Percentiles rank a stretch among this genome's conserved stretches.
Conservation (phyloP, 2,329 filamentous ascomycete genomes). For the Penicillium sp. region DNA sequence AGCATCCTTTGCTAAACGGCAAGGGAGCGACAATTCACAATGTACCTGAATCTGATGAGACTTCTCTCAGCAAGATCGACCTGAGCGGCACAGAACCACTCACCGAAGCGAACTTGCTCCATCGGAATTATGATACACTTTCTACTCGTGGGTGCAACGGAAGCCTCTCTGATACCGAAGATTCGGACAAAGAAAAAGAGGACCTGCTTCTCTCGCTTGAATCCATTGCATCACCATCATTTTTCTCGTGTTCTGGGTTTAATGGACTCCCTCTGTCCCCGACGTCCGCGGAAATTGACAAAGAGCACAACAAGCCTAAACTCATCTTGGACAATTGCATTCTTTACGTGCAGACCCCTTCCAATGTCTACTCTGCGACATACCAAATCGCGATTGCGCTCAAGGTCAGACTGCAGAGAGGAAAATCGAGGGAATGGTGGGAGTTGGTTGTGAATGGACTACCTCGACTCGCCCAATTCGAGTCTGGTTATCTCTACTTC, state of each 20-base stretch:
- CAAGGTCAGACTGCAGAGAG: constrained; percentile 17
- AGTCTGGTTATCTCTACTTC: constrained; percentile 33
- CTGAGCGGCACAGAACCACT: background rate
- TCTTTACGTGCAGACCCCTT: constrained; percentile 21
- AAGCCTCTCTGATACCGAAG: constrained; percentile 12
- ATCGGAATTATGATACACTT: constrained; percentile 7
- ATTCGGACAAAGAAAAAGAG: background rate
- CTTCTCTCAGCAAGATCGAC: background rate
- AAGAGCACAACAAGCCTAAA: background rate
- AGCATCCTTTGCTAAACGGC: background rate
- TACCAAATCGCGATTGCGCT: constrained; percentile 26
- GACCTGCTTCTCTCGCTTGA: background rate
- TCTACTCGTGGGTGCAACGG: constrained; percentile 15
- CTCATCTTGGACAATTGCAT: constrained; percentile 20
- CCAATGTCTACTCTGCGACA: constrained; percentile 9
- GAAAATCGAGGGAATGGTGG: constrained; percentile 27
- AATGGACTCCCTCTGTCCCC: background rate
- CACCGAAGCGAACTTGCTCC: background rate
- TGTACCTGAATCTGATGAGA: background rate
- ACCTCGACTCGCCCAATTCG: constrained; percentile 25
- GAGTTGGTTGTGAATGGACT: constrained; percentile 31
- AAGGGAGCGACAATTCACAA: background rate
- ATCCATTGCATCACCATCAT: background rate
- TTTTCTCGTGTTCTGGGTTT: background rate
- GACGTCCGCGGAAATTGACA: background rate